A percentile compares a stretch with the other conserved stretches of the same genome.
Conservation (phyloP, 2,329 filamentous ascomycete genomes). For the Thielaviopsis punctulata region DNA sequence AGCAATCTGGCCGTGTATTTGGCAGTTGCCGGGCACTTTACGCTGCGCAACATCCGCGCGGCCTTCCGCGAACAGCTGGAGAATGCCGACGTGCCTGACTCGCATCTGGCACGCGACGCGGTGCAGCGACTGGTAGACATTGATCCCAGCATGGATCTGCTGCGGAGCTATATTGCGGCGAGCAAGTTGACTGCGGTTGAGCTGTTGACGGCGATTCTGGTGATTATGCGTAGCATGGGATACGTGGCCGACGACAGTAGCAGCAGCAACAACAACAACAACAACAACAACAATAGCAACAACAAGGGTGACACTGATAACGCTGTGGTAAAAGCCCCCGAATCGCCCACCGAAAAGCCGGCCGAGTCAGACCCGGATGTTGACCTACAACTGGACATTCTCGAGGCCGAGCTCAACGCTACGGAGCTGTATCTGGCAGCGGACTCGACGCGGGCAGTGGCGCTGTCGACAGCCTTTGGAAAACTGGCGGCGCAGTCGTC, state of each 20-base stretch:
- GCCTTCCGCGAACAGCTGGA: conserved; percentile 34
- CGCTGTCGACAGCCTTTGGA: conserved; percentile 49
- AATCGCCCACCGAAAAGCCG: neutral
- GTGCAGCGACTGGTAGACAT: conserved; percentile 43
- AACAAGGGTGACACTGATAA: neutral
- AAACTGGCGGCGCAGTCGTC: conserved; percentile 52
- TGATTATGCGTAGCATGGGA: conserved; percentile 53
- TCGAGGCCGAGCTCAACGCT: conserved; percentile 48
- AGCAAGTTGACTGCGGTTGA: conserved; percentile 50
- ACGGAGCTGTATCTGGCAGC: conserved; percentile 51
- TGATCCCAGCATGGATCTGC: conserved; percentile 50
- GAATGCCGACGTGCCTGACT: conserved; percentile 23
- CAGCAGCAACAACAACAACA: conserved; percentile 12
- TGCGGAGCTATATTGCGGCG: conserved; percentile 46
- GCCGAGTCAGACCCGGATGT: conserved; percentile 16
- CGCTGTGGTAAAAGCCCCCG: neutral
- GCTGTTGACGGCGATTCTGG: conserved; percentile 46
- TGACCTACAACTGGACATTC: conserved; percentile 39
- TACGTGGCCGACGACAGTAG: conserved; percentile 30
- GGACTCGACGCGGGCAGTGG: conserved; percentile 44
- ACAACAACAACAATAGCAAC: neutral
- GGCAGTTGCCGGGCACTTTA: conserved; percentile 41
- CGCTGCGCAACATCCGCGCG: conserved; percentile 38
- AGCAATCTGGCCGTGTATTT: conserved; percentile 42
- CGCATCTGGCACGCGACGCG: conserved; percentile 38